phyloP scores from a whole-genome alignment of 2,329 filamentous ascomycete species.

The Colletotrichum neosansevieriae region DNA sequence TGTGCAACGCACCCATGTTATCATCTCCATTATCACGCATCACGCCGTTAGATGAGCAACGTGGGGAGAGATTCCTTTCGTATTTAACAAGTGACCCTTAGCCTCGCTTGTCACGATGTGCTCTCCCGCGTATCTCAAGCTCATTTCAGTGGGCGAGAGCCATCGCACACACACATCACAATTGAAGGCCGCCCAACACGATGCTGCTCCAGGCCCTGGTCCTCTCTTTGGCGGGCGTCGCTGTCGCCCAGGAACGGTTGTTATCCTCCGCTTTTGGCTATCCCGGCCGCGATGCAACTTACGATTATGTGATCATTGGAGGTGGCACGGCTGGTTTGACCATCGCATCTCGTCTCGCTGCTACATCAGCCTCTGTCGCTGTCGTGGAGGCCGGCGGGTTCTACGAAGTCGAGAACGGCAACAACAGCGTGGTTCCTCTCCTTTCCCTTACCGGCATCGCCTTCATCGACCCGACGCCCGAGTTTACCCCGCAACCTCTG shows the following conservation, averaged over 20 bases:
- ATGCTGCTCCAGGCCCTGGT: slow-evolving; percentile 7
- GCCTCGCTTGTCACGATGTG: not conserved
- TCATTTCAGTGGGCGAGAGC: not conserved
- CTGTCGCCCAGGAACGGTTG: slow-evolving; percentile 19
- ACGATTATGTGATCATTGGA: slow-evolving; percentile 48
- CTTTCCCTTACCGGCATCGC: slow-evolving; percentile 33
- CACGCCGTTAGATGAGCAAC: not conserved
- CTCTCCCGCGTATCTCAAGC: not conserved
- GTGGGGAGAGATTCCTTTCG: not conserved
- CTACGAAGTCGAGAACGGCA: slow-evolving; percentile 48
- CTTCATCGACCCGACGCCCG: slow-evolving; percentile 38
- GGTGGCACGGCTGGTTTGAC: slow-evolving; percentile 54
- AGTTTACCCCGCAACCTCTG: slow-evolving; percentile 43
- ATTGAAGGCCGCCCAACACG: not conserved
- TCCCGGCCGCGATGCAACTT: slow-evolving; percentile 39
- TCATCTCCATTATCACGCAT: not conserved
- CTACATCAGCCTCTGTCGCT: slow-evolving; percentile 49
- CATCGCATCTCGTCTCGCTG: slow-evolving; percentile 50
- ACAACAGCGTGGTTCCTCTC: slow-evolving; percentile 45
- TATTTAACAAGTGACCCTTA: not conserved
- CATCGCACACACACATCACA: not conserved
- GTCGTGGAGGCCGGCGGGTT: slow-evolving; percentile 54
- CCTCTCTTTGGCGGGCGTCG: not conserved
- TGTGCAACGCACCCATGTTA: not conserved
- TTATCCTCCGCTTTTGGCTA: slow-evolving; percentile 39